Conservation (phyloP, 768 basidiomycete species). For the Lactifluus subvellereus region DNA sequence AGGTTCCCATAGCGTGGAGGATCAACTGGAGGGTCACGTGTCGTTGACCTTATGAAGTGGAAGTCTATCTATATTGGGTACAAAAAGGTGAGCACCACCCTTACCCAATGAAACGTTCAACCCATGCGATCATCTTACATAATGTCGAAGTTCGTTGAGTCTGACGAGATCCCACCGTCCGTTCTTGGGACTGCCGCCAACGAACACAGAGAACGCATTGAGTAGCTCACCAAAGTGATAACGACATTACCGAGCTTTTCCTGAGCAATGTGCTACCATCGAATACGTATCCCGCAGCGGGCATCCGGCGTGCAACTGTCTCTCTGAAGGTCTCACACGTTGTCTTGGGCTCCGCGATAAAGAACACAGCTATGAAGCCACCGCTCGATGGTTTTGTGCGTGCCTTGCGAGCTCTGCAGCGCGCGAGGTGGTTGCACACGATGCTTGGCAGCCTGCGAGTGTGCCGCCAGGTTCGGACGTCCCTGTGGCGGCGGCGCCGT, state of each 20-base stretch:
- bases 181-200: slow-evolving; percentile 67
- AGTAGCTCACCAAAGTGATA: slow-evolving; percentile 96
- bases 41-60: slow-evolving; percentile 62
- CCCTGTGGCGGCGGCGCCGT: slow-evolving; percentile 79
- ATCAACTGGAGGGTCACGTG: slow-evolving; percentile 80
- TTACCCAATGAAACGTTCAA: not conserved
- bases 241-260: slow-evolving; percentile 87
- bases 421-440: slow-evolving; percentile 47
- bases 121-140: not conserved
- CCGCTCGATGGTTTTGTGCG: slow-evolving; percentile 88
- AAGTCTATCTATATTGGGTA: slow-evolving; percentile 71
- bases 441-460: slow-evolving; percentile 37
- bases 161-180: slow-evolving; percentile 80
- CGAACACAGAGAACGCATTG: slow-evolving; percentile 88
- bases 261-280: slow-evolving; percentile 79
- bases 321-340: too few relatives aligned
- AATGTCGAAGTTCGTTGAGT: slow-evolving; percentile 72
- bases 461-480: slow-evolving; percentile 71
- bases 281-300: slow-evolving; percentile 66
- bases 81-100: slow-evolving; percentile 67
- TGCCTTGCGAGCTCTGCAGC: slow-evolving; percentile 91
- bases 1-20: slow-evolving; percentile 93
- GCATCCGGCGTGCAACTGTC: slow-evolving; percentile 40
- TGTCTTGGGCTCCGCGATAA: slow-evolving; percentile 52
- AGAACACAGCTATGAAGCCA: slow-evolving; percentile 93